Evolutionary conservation across 1,284 basidiomycete genomes (phyloP), one percentile per base, ranked within the genome.

Genomic region (Rhodofomes roseus): DNA sequence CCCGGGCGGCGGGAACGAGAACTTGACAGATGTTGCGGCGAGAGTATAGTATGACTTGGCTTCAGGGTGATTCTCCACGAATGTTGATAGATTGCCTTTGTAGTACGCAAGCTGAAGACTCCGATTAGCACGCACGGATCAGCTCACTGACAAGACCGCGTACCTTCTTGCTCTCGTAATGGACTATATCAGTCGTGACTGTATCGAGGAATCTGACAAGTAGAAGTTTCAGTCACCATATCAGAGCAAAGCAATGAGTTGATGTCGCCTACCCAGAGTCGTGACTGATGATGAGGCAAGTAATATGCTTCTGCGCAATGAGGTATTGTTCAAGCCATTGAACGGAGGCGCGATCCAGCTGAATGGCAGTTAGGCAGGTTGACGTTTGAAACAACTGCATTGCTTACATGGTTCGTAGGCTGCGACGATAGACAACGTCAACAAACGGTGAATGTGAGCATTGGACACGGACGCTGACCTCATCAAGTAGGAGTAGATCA

Each of bases 1-100:
- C 54, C 96, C 96, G 44, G 96, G 96, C 36, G 96, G 86, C 51
- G 96, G 96, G 86, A 99, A 99, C 37, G 92, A 80, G 80, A 99
- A 98, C 77, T 95, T 96, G 80, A 98, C 90, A 59, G 93, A 90
- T 57, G 93, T 96, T 2, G 95, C 95, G 16, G 94, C 92, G 31
- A 99, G 87, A 31, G 95, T 96, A 80, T 98, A 98, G 83, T 98
- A 99, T 9, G 95, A 95, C 79, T 92, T 95, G 56, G 96, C 97
- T 70, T 96, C 92, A 11, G 96, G 96, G 66, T 96, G 94, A 68
- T 86, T 86, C 70, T 85, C 88, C 61, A 98, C 96, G 74, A 99
- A 99, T 57, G 85, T 81, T 58, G 93, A 94, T 40, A 99, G 84
- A 76, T 98, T 98, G 62, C 96, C 96, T 57, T 86, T 89, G 77